Evolutionary conservation across 2,329 filamentous ascomycete species (phyloP).

Genomic region (Ophiocordyceps camponoti-saundersi): DNA sequence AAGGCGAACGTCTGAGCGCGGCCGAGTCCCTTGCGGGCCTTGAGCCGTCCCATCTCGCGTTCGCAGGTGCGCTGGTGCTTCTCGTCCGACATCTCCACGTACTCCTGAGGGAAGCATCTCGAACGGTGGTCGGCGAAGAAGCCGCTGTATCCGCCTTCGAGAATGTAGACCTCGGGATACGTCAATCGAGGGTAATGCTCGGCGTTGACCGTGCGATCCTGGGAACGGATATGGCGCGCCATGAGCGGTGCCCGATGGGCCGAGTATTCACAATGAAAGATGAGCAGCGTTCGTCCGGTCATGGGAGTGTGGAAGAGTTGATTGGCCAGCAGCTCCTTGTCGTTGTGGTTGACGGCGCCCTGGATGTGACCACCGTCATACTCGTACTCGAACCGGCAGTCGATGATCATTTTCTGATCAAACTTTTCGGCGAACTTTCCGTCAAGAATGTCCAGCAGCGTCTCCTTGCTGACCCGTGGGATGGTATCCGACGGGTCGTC

Average conservation of each 20-base stretch:
- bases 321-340: conserved; percentile 71
- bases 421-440: conserved; percentile 64
- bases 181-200: conserved; percentile 75
- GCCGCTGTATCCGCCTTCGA: conserved; percentile 88
- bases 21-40: conserved; percentile 70
- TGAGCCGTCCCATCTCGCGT: conserved; percentile 83
- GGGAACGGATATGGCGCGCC: conserved; percentile 81
- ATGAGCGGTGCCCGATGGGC: conserved; percentile 91
- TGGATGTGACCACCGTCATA: conserved; percentile 93
- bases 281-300: conserved; percentile 57
- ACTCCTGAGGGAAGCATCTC: conserved; percentile 85
- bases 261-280: conserved; percentile 98
- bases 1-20: conserved; percentile 93
- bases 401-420: conserved; percentile 72
- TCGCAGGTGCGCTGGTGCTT: conserved; percentile 89
- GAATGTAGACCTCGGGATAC: conserved; percentile 95
- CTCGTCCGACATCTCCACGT: conserved; percentile 89
- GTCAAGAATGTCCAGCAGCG: conserved; percentile 74
- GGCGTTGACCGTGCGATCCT: conserved; percentile 72
- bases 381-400: conserved; percentile 98
- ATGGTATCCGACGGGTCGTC: conserved; percentile 73
- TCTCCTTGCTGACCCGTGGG: conserved; percentile 69
- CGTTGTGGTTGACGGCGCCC: conserved; percentile 88
- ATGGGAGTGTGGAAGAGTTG: conserved; percentile 59
- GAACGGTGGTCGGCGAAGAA: conserved; percentile 69